Base-by-base conservation (phyloP, 2,329 filamentous ascomycete genomes). In the Verticillium longisporum region DNA sequence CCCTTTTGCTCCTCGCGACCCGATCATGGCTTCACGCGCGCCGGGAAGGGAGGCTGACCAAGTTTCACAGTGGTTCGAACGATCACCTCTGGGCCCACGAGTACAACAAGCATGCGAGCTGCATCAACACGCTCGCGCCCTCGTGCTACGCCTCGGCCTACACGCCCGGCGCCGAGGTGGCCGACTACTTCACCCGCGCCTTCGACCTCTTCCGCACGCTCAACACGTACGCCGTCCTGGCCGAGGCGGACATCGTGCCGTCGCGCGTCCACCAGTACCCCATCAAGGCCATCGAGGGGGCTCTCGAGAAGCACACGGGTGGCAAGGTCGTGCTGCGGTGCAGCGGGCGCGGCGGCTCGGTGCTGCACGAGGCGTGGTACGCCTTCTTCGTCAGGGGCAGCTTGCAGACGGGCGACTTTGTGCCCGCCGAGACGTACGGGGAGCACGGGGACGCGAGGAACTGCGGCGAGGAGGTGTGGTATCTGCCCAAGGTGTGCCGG, bases 51-150 rank as follows among this genome's bases (percentile, higher is more conserved):
- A 26, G 26, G 26, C 26, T 26, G 26, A 26, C 26, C 26, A 26
- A 26, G 26, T 26, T 26, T 26, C 26, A 26, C 60, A 74, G 74
- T 60, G 75, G 75, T 32, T 69, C 71, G 26, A 78, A 78, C 65
- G 68, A 74, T 36, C 71, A 75, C 59, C 70, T 91, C 67, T 91
- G 88, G 88, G 79, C 84, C 67, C 86, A 89, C 73, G 88, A 91
- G 70, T 91, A 86, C 83, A 79, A 81, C 71, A 90, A 89, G 72
- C 88, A 91, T 71, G 88, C 84, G 36, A 90, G 88, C 13, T 91
- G 88, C 74, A 85, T 91, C 68, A 87, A 84, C 69, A 91, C 88
- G 0, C 81, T 91, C 55, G 75, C 86, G 2, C 82, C 87, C 0
- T 69, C 75, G 21, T 91, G 88, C 78, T 91, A 90, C 75, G 75